Base-by-base conservation (phyloP, 768 basidiomycete genomes). In the Calocybe cyanea region DNA sequence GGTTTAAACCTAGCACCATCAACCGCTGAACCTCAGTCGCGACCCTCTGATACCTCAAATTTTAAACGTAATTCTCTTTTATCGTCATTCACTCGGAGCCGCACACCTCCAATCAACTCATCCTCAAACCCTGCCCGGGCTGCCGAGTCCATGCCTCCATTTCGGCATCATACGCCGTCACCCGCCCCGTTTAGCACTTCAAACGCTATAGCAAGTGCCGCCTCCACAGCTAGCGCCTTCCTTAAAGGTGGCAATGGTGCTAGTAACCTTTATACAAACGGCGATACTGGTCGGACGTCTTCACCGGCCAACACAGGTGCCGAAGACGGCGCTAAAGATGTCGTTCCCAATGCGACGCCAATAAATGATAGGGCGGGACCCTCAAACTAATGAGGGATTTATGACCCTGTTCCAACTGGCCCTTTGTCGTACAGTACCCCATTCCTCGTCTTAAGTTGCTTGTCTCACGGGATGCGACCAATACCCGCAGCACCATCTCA, bases 141-240 rank as follows among this genome's bases (percentile, higher is more conserved):
- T 38, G 57, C 62, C 38, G 63, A 64, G 33, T 61, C 60, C 25
- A 56, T 63, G 24, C 59, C 65, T 8, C 51, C 64, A 6, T 64
- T 65, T 44, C 63, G 63, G 58, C 60, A 56, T 20, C 65, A 58
- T 48, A 63, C 63, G 23, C 57, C 69, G 38, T 68, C 64, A 44
- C 63, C 72, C 25, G 67, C 72, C 7, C 68, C 71, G 14, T 75
- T 70, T 54, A 70, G 67, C 51, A 72, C 75, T 9, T 54, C 77
- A 25, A 71, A 57, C 45, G 72, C 76, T 9, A 74, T 72, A 7
- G 51, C 75, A 41, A 68, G 68, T 33, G 63, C 75, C 14, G 65
- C 72, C 23, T 72, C 77, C 7, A 73, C 74, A 8, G 76, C 75
- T 7, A 64, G 63, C 41, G 71, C 74, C 3, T 59, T 76, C 36